Conservation (phyloP, 2,329 filamentous ascomycete species). For the Fusarium incarnatum region DNA sequence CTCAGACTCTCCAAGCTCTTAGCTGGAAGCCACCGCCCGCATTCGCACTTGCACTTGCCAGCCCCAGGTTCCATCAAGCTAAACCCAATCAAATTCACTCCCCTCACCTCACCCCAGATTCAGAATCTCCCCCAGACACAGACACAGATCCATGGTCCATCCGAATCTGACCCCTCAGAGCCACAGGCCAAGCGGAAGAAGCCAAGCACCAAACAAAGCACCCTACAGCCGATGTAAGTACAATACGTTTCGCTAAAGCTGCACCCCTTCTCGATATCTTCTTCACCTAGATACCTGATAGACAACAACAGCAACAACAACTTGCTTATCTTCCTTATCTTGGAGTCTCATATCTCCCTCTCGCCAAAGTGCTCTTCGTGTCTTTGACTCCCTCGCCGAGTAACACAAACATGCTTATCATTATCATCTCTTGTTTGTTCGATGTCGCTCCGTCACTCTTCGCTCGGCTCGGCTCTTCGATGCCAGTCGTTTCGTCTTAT, state of each 20-base stretch:
- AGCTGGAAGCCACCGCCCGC: slow-evolving; percentile 23
- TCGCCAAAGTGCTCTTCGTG: slow-evolving; percentile 10
- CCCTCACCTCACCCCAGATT: slow-evolving; percentile 31
- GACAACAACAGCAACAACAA: slow-evolving; percentile 8
- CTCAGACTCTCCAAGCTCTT: slow-evolving; percentile 3
- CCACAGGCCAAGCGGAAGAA: not conserved
- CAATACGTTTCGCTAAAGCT: slow-evolving; percentile 16
- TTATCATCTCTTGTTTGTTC: not conserved
- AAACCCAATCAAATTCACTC: slow-evolving; percentile 4
- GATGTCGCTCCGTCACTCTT: not conserved
- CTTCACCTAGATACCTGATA: slow-evolving; percentile 3
- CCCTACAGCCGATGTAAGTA: not conserved
- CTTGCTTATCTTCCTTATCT: slow-evolving; percentile 36
- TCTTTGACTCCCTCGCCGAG: slow-evolving; percentile 25
- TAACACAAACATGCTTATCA: slow-evolving; percentile 36
- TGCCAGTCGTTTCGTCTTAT: slow-evolving; percentile 12
- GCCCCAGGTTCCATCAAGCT: slow-evolving; percentile 10
- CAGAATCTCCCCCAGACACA: slow-evolving; percentile 25
- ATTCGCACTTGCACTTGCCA: slow-evolving; percentile 8
- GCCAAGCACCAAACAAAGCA: not conserved
- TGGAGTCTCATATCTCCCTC: slow-evolving; percentile 16
- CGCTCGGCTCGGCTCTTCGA: slow-evolving; percentile 13
- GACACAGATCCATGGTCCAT: slow-evolving; percentile 17
- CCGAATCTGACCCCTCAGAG: slow-evolving; percentile 7
- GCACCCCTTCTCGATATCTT: slow-evolving; percentile 21